Percentiles rank a stretch among this genome's conserved stretches.
phyloP scores from a whole-genome alignment of 306 rosid species.

The Parietaria judaica region DNA sequence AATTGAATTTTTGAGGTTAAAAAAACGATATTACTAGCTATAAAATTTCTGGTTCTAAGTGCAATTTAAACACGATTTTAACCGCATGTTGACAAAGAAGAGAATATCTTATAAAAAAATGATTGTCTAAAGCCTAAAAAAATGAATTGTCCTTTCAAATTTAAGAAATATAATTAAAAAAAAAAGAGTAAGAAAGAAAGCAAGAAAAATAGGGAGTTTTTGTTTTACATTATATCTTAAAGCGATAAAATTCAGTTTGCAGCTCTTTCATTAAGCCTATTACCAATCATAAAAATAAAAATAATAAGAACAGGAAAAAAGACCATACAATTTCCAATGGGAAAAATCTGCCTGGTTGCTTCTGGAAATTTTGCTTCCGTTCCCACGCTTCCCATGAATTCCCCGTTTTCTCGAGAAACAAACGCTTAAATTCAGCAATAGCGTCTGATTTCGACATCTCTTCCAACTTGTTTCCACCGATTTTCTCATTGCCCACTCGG shows the following conservation, averaged over 20 bases:
- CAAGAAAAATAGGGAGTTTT: no score
- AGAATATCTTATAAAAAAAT: no score
- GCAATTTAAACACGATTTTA: conserved; percentile 4
- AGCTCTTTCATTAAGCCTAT: no score
- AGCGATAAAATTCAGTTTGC: no score
- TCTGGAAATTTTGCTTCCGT: conserved; percentile 57
- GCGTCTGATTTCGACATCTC: conserved; percentile 72
- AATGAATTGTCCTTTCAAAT: no score
- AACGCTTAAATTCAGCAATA: conserved; percentile 61
- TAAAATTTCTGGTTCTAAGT: background rate
- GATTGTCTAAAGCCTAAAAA: no score
- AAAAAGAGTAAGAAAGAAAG: no score
- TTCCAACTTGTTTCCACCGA: conserved; percentile 75
- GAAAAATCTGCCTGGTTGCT: conserved; percentile 94
- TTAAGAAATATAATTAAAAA: no score
- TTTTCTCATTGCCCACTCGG: conserved; percentile 85
- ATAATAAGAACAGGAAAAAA: conserved; percentile 7
- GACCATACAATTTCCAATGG: conserved; percentile 84
- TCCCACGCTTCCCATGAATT: conserved; percentile 99
- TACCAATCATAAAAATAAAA: conserved; percentile 6
- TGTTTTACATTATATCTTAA: no score
- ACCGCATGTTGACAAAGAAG: no score
- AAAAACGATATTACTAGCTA: no score
- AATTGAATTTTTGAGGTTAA: no score
- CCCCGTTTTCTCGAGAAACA: conserved; percentile 93